Conservation (phyloP, 352 stramenopile species). For the Pythium coloratum region DNA sequence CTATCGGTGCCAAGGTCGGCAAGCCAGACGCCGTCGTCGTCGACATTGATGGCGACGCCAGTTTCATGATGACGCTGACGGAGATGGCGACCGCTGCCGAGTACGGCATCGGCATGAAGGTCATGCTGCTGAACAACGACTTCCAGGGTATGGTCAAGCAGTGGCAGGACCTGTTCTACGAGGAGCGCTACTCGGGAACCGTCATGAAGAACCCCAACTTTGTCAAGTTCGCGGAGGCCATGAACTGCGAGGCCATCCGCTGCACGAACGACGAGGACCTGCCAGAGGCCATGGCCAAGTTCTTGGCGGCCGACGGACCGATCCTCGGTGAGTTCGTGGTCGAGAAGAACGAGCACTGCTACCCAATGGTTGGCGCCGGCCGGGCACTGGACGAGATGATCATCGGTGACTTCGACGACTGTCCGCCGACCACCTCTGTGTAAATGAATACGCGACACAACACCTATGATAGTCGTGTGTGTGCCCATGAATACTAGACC, state of each 20-base stretch:
- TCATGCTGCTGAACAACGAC: slow-evolving; percentile 96
- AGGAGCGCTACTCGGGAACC: slow-evolving; percentile 91
- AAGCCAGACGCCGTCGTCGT: slow-evolving; percentile 85
- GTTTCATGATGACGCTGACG: slow-evolving; percentile 96
- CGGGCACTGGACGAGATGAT: slow-evolving; percentile 95
- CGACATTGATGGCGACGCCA: slow-evolving; percentile 95
- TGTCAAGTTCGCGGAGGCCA: slow-evolving; percentile 90
- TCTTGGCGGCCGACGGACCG: slow-evolving; percentile 93
- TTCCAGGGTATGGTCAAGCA: slow-evolving; percentile 98
- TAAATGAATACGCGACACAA: slow-evolving; percentile 42
- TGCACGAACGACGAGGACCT: slow-evolving; percentile 89
- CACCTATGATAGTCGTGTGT: neutral
- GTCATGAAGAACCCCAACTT: slow-evolving; percentile 95
- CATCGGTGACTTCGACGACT: slow-evolving; percentile 94
- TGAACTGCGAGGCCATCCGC: slow-evolving; percentile 92
- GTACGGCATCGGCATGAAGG: slow-evolving; percentile 94
- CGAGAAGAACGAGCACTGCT: slow-evolving; percentile 94
- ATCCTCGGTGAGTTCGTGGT: slow-evolving; percentile 94
- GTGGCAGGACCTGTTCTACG: slow-evolving; percentile 97
- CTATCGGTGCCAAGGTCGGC: slow-evolving; percentile 94
- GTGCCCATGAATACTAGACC: neutral
- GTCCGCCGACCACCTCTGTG: slow-evolving; percentile 88
- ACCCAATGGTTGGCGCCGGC: slow-evolving; percentile 93
- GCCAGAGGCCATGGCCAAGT: slow-evolving; percentile 90
- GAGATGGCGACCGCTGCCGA: slow-evolving; percentile 95